A percentile compares a stretch with the other conserved stretches of the same genome.
phyloP scores from a whole-genome alignment of 495 filamentous ascomycete species.

The Geoglossum glabrum region DNA sequence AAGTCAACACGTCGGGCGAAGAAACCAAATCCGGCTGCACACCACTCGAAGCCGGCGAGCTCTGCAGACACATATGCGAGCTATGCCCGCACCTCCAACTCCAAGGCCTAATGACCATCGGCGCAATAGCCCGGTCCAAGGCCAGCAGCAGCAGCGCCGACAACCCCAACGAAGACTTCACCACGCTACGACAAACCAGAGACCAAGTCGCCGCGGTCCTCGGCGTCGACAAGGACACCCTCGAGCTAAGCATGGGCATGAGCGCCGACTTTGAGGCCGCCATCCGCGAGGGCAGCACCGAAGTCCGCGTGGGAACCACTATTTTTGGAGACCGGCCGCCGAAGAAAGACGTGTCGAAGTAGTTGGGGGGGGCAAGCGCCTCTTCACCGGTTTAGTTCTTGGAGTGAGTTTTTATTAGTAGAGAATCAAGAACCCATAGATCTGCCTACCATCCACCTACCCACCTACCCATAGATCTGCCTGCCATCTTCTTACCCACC shows the following conservation, averaged over 20 bases:
- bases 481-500: no score
- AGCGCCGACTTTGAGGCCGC: conserved; percentile 88
- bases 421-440: no score
- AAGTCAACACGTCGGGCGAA: conserved; percentile 90
- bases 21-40: conserved; percentile 55
- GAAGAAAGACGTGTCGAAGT: conserved; percentile 53
- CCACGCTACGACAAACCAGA: conserved; percentile 42
- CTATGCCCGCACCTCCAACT: conserved; percentile 54
- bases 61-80: conserved; percentile 47
- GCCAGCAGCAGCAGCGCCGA: conserved; percentile 45
- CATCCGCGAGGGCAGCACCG: conserved; percentile 59
- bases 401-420: no score
- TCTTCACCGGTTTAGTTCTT: no score
- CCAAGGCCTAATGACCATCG: conserved; percentile 89
- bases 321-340: conserved; percentile 72
- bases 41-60: conserved; percentile 21
- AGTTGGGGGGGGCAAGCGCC: no score
- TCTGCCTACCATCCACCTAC: no score
- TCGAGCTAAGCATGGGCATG: conserved; percentile 70
- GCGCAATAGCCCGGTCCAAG: conserved; percentile 65
- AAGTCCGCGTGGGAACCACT: conserved; percentile 88
- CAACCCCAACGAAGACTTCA: conserved; percentile 81
- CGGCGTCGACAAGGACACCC: conserved; percentile 21
- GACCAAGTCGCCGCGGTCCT: conserved; percentile 37
- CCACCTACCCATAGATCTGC: no score